Conservation (phyloP, 768 basidiomycete genomes). For the Xerocomus potaroensis region DNA sequence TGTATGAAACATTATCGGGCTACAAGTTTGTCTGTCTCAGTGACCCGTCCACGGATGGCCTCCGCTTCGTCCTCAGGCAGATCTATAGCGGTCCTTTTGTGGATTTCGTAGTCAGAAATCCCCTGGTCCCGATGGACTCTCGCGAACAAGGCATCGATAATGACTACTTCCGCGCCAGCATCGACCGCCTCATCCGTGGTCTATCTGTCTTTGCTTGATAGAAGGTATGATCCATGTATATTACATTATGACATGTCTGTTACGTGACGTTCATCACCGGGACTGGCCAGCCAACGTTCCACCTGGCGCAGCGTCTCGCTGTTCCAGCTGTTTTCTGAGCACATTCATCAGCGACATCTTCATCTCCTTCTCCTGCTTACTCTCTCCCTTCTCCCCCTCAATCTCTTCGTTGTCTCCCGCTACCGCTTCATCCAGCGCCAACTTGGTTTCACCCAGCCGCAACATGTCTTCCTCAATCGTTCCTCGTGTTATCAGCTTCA, state of each 20-base stretch:
- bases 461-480: constrained; percentile 98
- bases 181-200: constrained; percentile 71
- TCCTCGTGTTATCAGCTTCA: constrained; percentile 86
- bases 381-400: constrained; percentile 55
- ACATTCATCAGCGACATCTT: constrained; percentile 83
- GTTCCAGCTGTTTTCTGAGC: constrained; percentile 77
- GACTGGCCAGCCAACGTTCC: not conserved
- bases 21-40: constrained; percentile 96
- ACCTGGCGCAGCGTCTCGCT: constrained; percentile 34
- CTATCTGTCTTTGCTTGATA: constrained; percentile 41
- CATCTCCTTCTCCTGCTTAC: constrained; percentile 71
- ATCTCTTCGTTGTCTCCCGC: constrained; percentile 66
- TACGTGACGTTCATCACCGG: constrained; percentile 9
- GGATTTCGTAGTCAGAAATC: constrained; percentile 92
- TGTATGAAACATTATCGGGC: constrained; percentile 86
- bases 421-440: constrained; percentile 91
- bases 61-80: constrained; percentile 79
- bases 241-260: constrained; percentile 11
- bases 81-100: constrained; percentile 93
- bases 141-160: constrained; percentile 85
- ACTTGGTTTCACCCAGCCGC: constrained; percentile 81
- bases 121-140: constrained; percentile 80
- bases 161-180: constrained; percentile 79
- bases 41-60: constrained; percentile 78
- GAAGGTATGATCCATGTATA: constrained; percentile 21